phyloP scores from a whole-genome alignment of 805 yeast species.

The Hanseniaspora vineae region DNA sequence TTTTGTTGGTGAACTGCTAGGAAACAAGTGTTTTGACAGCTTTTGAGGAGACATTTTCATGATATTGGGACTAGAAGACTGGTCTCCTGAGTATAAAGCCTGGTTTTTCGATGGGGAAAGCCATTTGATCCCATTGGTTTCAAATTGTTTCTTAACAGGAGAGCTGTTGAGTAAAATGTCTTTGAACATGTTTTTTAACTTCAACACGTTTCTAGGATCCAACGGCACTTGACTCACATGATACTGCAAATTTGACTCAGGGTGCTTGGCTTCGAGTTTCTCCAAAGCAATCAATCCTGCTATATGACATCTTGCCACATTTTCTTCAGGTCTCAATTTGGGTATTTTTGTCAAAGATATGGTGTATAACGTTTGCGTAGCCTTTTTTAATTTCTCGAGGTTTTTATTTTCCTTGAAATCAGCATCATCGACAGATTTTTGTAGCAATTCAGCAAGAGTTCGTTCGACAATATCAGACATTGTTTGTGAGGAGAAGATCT shows the following conservation, averaged over 20 bases:
- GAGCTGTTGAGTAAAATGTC: slow-evolving; percentile 26
- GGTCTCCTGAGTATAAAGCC: neutral
- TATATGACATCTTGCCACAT: slow-evolving; percentile 53
- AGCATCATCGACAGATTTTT: slow-evolving; percentile 2
- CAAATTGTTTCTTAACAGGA: slow-evolving; percentile 13
- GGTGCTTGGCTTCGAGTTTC: slow-evolving; percentile 29
- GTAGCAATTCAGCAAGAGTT: neutral
- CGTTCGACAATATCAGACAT: neutral
- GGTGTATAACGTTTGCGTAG: slow-evolving; percentile 29
- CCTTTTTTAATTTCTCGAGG: slow-evolving; percentile 16
- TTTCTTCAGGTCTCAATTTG: slow-evolving; percentile 38
- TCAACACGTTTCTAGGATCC: slow-evolving; percentile 30
- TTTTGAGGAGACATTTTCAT: slow-evolving; percentile 15
- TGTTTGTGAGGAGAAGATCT: neutral
- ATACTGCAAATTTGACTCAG: slow-evolving; percentile 33
- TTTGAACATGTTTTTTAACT: slow-evolving; percentile 34
- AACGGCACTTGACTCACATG: slow-evolving; percentile 42
- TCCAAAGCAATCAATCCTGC: slow-evolving; percentile 54
- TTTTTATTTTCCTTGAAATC: slow-evolving; percentile 17
- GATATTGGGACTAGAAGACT: neutral
- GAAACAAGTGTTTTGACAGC: slow-evolving; percentile 16
- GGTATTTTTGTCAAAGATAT: slow-evolving; percentile 40
- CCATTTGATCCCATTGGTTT: neutral
- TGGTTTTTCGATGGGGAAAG: neutral
- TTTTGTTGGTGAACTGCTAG: slow-evolving; percentile 5